A percentile compares a stretch with the other conserved stretches of the same genome.
phyloP scores from a whole-genome alignment of 768 basidiomycete species.

The Amyloporia xantha region DNA sequence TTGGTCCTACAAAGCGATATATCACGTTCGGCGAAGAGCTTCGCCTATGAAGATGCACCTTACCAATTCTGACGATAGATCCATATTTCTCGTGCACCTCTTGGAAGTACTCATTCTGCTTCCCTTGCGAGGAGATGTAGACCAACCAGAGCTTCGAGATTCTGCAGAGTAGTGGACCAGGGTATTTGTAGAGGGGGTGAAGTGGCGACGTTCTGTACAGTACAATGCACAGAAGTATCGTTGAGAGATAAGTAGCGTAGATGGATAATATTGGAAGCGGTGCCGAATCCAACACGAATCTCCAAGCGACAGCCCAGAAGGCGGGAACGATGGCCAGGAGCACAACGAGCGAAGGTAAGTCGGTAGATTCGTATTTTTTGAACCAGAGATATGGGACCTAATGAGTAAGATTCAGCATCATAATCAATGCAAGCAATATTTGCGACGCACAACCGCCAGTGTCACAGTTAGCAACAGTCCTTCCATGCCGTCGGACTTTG shows the following conservation, averaged over 20 bases:
- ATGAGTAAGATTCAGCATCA: no score
- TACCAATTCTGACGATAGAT: slow-evolving; percentile 20
- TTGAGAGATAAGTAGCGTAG: slow-evolving; percentile 6
- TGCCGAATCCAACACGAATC: background rate
- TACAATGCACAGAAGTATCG: slow-evolving; percentile 10
- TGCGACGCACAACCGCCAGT: no score
- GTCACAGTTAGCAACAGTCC: no score
- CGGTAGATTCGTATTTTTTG: background rate
- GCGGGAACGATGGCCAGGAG: background rate
- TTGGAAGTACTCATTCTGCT: slow-evolving; percentile 10
- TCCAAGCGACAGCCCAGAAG: background rate
- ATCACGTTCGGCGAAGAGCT: no score
- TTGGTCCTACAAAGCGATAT: slow-evolving; percentile 19
- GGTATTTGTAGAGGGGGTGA: slow-evolving; percentile 21
- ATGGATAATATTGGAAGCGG: background rate
- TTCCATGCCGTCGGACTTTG: no score
- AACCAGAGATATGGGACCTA: background rate
- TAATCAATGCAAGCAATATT: no score
- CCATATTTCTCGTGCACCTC: slow-evolving; percentile 18
- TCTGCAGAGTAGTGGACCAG: slow-evolving; percentile 16
- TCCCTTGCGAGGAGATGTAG: slow-evolving; percentile 10
- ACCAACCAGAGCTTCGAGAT: slow-evolving; percentile 14
- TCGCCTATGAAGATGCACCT: background rate
- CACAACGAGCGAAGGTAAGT: background rate
- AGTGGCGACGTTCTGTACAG: slow-evolving; percentile 21